Evolutionary conservation across 345 rosid species (phyloP).

Genomic region (Moricandia arvensis): DNA sequence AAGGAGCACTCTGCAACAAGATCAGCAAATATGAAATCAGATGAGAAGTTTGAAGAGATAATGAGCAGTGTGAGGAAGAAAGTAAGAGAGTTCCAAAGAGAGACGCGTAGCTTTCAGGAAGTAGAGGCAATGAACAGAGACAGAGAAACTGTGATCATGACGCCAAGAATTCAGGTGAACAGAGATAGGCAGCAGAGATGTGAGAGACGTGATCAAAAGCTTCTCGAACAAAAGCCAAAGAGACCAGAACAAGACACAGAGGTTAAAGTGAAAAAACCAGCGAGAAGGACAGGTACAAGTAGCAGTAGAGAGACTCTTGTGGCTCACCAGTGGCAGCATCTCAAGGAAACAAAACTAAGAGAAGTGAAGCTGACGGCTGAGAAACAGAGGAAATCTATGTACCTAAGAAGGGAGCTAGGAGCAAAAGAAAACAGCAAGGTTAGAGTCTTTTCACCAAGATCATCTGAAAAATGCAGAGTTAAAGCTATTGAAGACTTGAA

Average conservation of each 20-base stretch:
- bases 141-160: slow-evolving; percentile 46
- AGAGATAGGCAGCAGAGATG: slow-evolving; percentile 39
- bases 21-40: slow-evolving; percentile 34
- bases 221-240: slow-evolving; percentile 37
- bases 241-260: slow-evolving; percentile 30
- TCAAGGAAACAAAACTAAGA: slow-evolving; percentile 49
- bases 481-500: slow-evolving; percentile 65
- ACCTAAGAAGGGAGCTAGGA: slow-evolving; percentile 51
- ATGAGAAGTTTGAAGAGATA: slow-evolving; percentile 43
- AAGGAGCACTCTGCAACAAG: slow-evolving; percentile 45
- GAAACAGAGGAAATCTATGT: slow-evolving; percentile 66
- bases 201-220: slow-evolving; percentile 40
- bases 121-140: slow-evolving; percentile 26
- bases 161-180: slow-evolving; percentile 48
- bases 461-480: slow-evolving; percentile 58
- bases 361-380: slow-evolving; percentile 49
- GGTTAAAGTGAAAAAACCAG: slow-evolving; percentile 27
- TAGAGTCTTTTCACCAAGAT: slow-evolving; percentile 58
- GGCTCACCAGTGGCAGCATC: slow-evolving; percentile 37
- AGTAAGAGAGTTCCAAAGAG: slow-evolving; percentile 43
- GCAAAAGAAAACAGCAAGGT: slow-evolving; percentile 41
- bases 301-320: slow-evolving; percentile 32
- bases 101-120: slow-evolving; percentile 31
- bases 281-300: slow-evolving; percentile 31
- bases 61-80: slow-evolving; percentile 43